Evolutionary conservation across 73 alveolate genomes (phyloP).

Genomic region (Tetrahymena elliotti): DNA sequence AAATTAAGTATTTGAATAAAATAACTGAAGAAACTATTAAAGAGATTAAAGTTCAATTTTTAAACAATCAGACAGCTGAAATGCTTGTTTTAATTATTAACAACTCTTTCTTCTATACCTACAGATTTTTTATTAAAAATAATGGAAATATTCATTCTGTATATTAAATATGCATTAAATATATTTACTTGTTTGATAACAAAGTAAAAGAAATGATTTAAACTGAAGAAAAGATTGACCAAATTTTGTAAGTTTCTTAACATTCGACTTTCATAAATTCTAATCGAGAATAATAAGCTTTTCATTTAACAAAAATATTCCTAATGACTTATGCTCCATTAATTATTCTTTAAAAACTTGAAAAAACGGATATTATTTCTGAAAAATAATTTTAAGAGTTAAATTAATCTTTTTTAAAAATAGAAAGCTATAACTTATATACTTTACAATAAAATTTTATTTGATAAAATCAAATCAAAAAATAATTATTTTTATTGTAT

Average conservation of each 20-base stretch:
- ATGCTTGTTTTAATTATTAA: no score
- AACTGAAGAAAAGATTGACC: neutral
- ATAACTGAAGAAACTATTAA: no score
- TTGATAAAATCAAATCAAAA: neutral
- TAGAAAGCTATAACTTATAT: neutral
- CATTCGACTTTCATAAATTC: neutral
- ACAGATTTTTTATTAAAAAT: neutral
- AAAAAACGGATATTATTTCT: no score
- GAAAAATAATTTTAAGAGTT: neutral
- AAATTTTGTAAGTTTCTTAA: neutral
- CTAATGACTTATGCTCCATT: neutral
- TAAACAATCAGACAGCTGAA: neutral
- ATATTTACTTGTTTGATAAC: no score
- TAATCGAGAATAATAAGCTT: neutral
- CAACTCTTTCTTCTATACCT: neutral
- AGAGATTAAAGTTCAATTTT: neutral
- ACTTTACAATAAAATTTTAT: neutral
- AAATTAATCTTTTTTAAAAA: no score
- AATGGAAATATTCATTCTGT: neutral
- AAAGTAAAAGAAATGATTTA: neutral
- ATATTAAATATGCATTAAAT: no score
- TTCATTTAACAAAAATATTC: neutral
- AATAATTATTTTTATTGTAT: no score
- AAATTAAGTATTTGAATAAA: no score
- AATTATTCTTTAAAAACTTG: neutral